Base-by-base conservation (phyloP, 768 basidiomycete genomes). In the Phaeotremella fagi region DNA sequence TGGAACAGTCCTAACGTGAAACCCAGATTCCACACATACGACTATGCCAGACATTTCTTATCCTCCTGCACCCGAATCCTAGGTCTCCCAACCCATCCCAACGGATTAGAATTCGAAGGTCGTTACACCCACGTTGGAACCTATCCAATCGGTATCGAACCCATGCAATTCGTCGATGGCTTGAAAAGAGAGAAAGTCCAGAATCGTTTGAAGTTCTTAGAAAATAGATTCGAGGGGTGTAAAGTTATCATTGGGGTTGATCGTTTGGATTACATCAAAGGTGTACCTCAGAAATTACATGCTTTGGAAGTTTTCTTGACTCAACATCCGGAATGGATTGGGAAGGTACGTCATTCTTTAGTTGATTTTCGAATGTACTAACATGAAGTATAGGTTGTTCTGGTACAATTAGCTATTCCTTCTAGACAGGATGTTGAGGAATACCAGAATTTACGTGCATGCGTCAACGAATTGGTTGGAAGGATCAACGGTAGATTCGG, bases 211-310 rank as follows among this genome's bases (percentile, higher is more conserved):
- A 71, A 81, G 41, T 82, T 85, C 55, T 81, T 99, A 24, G 86
- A 91, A 75, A 84, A 87, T 56, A 84, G 92, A 44, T 99, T 98
- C 75, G 82, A 85, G 41, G 94, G 88, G 43, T 87, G 90, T 70
- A 97, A 97, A 76, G 85, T 99, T 67, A 95, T 99, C 71, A 90
- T 98, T 60, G 95, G 95, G 46, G 95, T 99, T 24, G 95, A 99
- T 74, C 85, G 95, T 41, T 81, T 99, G 49, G 95, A 99, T 73
- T 99, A 99, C 77, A 98, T 99, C 84, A 99, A 99, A 80, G 95
- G 95, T 68, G 90, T 99, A 28, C 95, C 95, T 1, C 95, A 99
- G 75, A 99, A 99, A 76, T 77, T 99, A 44, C 90, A 97, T 71
- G 92, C 89, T 0, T 82, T 99, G 53, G 95, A 99, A 71, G 82